Conservation (phyloP, 1,139 yeast genomes). For the Kazachstania sp. region DNA sequence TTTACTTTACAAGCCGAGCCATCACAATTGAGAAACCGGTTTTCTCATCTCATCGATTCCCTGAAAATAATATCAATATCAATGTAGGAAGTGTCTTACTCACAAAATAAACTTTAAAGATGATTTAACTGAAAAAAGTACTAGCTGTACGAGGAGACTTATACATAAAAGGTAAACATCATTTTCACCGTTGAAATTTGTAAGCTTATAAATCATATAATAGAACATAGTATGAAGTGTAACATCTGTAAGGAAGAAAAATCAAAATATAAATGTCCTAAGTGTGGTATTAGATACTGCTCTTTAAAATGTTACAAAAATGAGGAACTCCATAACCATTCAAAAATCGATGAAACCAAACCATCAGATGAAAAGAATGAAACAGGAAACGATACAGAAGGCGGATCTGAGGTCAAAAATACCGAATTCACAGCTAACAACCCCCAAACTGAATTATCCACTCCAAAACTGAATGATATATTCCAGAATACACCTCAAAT, state of each 20-base stretch:
- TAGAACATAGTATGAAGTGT: conserved; percentile 30
- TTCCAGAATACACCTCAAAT: conserved; percentile 19
- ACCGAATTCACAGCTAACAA: not conserved
- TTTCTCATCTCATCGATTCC: no score
- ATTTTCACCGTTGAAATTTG: no score
- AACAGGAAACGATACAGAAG: not conserved
- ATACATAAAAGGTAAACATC: no score
- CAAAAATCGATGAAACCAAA: conserved; percentile 16
- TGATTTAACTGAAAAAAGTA: no score
- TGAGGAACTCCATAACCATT: conserved; percentile 36
- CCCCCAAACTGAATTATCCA: conserved; percentile 3
- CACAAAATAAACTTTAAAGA: no score
- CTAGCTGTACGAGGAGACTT: no score
- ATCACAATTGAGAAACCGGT: no score
- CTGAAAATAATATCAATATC: no score
- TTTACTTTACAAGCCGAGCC: no score
- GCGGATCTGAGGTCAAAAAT: not conserved
- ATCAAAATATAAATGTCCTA: conserved; percentile 57
- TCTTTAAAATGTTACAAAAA: conserved; percentile 50
- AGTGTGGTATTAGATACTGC: conserved; percentile 43
- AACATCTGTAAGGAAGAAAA: conserved; percentile 37
- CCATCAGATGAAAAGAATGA: conserved; percentile 3
- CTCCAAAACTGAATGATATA: conserved; percentile 13
- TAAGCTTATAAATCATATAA: no score
- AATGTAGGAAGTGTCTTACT: no score